Evolutionary conservation across 163 green algal genomes (phyloP).

Genomic region (Coccomyxa subellipsoidea): DNA sequence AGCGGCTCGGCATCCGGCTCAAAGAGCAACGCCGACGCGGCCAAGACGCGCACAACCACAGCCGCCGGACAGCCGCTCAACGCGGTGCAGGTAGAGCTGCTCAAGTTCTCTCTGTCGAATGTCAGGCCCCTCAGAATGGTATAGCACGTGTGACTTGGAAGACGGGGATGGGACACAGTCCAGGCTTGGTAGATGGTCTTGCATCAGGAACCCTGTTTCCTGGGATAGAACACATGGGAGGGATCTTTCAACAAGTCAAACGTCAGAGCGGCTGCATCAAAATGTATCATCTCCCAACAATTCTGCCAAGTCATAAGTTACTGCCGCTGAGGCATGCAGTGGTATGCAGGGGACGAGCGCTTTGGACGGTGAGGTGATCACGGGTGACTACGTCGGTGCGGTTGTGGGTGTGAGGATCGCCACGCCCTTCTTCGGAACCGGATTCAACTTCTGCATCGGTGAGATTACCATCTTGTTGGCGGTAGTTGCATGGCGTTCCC

Average conservation of each 20-base stretch:
- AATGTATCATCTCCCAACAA: too few species aligned
- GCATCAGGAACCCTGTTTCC: too few species aligned
- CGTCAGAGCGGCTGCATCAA: too few species aligned
- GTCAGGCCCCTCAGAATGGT: too few species aligned
- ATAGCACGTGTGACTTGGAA: too few species aligned
- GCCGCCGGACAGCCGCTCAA: background rate
- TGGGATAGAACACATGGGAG: too few species aligned
- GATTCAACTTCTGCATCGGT: constrained; percentile 23
- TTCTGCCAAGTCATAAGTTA: too few species aligned
- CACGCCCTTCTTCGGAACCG: constrained; percentile 23
- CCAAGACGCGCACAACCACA: background rate
- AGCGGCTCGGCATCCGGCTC: background rate
- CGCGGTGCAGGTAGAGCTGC: background rate
- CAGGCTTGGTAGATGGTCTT: too few species aligned
- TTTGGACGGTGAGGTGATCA: background rate
- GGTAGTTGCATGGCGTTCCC: background rate
- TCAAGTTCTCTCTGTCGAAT: too few species aligned
- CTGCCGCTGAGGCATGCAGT: too few species aligned
- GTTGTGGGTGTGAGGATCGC: constrained; percentile 11
- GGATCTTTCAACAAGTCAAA: too few species aligned
- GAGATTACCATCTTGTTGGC: background rate
- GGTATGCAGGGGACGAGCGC: background rate
- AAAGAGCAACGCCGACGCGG: background rate
- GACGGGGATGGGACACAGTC: too few species aligned
- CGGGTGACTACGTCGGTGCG: background rate